These are phyloP conservation scores for Millerago galiae DNA, from an alignment of 805 yeast species.

Conservation along the genomic window DNA sequence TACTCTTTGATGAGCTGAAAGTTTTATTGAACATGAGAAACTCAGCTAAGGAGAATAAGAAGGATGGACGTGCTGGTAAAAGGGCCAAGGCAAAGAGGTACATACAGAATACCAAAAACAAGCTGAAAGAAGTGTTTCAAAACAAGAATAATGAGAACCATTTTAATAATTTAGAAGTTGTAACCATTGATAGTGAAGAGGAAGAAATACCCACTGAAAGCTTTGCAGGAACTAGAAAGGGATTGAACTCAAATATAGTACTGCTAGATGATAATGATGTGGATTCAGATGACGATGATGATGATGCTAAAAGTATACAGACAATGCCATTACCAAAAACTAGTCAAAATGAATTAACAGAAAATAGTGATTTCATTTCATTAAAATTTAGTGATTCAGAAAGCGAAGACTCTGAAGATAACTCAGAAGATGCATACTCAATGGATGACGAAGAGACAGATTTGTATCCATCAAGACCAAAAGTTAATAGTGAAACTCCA, in stretches of 20 bases:
- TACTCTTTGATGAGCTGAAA: no score
- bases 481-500: constrained; percentile 38
- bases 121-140: constrained; percentile 18
- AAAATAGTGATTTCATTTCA: constrained; percentile 37
- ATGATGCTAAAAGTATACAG: constrained; percentile 3
- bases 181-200: constrained; percentile 1
- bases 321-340: neutral
- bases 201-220: constrained; percentile 3
- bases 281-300: constrained; percentile 3
- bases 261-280: constrained; percentile 7
- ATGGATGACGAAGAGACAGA: constrained; percentile 22
- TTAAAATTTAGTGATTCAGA: constrained; percentile 28
- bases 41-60: no score
- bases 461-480: constrained; percentile 8
- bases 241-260: neutral
- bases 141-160: constrained; percentile 21
- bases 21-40: no score
- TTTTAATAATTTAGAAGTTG: constrained; percentile 9
- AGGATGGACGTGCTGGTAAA: neutral
- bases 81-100: constrained; percentile 7
- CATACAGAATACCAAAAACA: constrained; percentile 9
- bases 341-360: constrained; percentile 25
- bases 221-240: neutral
- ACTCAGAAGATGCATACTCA: constrained; percentile 23
- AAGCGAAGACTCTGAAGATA: constrained; percentile 17